Conservation (phyloP, 306 rosid genomes). For the Carpinus fangiana region DNA sequence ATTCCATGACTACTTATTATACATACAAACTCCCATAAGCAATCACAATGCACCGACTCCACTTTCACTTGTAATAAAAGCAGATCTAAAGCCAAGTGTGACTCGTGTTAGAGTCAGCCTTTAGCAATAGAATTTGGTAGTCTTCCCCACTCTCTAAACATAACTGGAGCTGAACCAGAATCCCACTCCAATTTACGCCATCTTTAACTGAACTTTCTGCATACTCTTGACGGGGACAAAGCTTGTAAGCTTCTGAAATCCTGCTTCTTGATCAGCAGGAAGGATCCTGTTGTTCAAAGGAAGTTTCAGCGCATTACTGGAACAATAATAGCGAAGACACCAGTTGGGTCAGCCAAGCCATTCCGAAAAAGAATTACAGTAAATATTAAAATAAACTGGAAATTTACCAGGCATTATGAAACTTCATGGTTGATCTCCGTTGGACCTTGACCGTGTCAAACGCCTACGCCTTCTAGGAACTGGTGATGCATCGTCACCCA, state of each 20-base stretch:
- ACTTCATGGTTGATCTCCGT: conserved; percentile 54
- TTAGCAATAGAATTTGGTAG: not conserved
- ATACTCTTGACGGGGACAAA: conserved; percentile 13
- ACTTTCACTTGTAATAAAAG: conserved; percentile 7
- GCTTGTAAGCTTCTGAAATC: conserved; percentile 25
- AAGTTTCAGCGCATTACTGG: conserved; percentile 35
- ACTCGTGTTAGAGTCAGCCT: not conserved
- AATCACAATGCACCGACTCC: conserved; percentile 6
- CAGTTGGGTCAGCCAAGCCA: conserved; percentile 38
- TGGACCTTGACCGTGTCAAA: conserved; percentile 62
- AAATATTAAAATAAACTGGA: conserved; percentile 32
- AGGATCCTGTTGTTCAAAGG: conserved; percentile 18
- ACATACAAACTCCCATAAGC: not conserved
- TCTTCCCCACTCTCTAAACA: not conserved
- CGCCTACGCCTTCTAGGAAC: conserved; percentile 81
- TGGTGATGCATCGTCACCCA: conserved; percentile 52
- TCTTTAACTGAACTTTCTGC: not conserved
- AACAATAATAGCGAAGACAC: conserved; percentile 46
- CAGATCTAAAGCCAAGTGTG: not conserved
- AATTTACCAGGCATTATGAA: conserved; percentile 48
- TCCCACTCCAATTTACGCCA: not conserved
- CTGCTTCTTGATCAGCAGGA: conserved; percentile 20
- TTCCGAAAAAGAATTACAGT: conserved; percentile 29
- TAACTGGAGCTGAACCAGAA: not conserved
- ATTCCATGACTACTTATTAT: not conserved